phyloP scores from a whole-genome alignment of 164 flowering plant genomes.

The Vitis rupestris region DNA sequence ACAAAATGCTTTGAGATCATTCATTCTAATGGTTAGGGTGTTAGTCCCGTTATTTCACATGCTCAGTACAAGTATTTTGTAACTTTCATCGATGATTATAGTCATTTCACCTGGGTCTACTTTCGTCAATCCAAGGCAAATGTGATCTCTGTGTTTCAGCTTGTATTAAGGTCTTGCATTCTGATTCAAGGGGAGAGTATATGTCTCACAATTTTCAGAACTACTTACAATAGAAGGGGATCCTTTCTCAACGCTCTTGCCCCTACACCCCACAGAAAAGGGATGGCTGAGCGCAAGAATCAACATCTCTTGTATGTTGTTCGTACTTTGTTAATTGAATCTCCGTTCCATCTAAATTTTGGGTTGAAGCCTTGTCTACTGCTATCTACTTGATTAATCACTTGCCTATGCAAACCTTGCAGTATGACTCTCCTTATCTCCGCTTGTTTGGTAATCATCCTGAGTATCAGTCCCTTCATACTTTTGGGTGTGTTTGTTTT shows the following conservation, averaged over 20 bases:
- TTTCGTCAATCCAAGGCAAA: slow-evolving; percentile 2
- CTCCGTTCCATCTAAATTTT: slow-evolving; percentile 12
- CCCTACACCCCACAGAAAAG: slow-evolving; percentile 15
- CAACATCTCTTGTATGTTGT: slow-evolving; percentile 12
- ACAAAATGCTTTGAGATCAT: too few species aligned
- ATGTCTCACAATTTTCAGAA: background rate
- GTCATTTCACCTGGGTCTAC: background rate
- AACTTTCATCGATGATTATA: background rate
- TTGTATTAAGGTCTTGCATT: background rate
- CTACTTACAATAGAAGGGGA: slow-evolving; percentile 5
- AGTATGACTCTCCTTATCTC: slow-evolving; percentile 1
- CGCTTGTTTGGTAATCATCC: slow-evolving; percentile 8
- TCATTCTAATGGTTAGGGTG: too few species aligned
- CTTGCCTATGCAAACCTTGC: background rate
- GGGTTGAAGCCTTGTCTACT: slow-evolving; percentile 15
- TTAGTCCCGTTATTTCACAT: too few species aligned
- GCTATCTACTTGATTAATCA: slow-evolving; percentile 4
- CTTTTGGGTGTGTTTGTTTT: slow-evolving; percentile 17
- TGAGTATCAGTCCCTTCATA: background rate
- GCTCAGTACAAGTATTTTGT: background rate
- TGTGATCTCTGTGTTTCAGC: background rate
- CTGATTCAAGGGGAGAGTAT: background rate
- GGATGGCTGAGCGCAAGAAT: slow-evolving; percentile 12
- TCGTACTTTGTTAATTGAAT: slow-evolving; percentile 5
- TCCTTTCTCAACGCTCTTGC: slow-evolving; percentile 7